Base-by-base conservation (phyloP, 805 yeast genomes). In the Myxozyma nipponensis region DNA sequence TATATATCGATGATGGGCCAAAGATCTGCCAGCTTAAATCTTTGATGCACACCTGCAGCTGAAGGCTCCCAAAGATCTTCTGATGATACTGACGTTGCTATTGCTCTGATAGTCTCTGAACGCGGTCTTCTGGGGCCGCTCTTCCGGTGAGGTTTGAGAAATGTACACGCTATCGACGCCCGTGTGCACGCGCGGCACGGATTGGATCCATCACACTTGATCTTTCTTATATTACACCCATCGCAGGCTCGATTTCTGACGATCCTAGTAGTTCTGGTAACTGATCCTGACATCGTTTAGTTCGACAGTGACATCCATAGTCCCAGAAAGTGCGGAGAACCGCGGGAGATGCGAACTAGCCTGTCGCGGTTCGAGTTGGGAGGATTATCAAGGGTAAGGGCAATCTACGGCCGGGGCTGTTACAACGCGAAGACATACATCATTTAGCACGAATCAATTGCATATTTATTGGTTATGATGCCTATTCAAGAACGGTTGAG, bases 161-260 rank as follows among this genome's bases (percentile, higher is more conserved):
- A 43, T 22, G 46, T 26, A 25, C 46, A 42, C 17, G 28, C 28
- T 13, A 42, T 10, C 15, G 35, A 5, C n/a, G 39, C 39, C 39
- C 17, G 6, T 17, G 13, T 22, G 46, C 46, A 42, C 21, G 28
- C 26, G n/a, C 22, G 7, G 46, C 46, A 42, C 22, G 39, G 46
- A 13, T 17, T n/a, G 10, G 10, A 25, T 9, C 40, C 40, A 17
- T 35, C 30, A 15, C 46, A 43, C 23, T 43, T 43, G 39, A 43
- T 19, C 25, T 43, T 43, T 19, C 46, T 39, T 6, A 43, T 23
- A 17, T 23, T 19, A 21, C 46, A 43, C n/a, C 41, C 10, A 28
- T 43, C 46, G 34, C 46, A 43, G n/a, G 46, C 46, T 13, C 46
- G 40, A 26, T 25, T 41, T 13, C 30, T 28, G 7, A 28, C 13